A percentile compares a stretch with the other conserved stretches of the same genome.
These are phyloP conservation scores for Tuber magnatum DNA, from an alignment of 495 filamentous ascomycete genomes.

Conservation along the genomic window DNA sequence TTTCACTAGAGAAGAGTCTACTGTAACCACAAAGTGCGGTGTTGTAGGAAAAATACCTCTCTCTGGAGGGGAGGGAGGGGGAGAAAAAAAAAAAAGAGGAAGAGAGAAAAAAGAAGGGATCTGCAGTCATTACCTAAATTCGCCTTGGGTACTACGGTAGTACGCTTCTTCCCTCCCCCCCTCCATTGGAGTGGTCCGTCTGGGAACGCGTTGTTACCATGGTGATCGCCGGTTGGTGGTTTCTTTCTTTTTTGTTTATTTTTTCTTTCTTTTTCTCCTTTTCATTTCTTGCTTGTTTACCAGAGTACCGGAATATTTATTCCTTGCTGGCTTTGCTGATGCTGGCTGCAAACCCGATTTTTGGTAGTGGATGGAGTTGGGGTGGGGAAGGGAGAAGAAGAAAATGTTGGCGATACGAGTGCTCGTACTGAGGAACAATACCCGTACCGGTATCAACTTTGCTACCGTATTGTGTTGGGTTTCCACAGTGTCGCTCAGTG, in stretches of 20 bases:
- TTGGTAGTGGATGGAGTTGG: neutral
- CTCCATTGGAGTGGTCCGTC: neutral
- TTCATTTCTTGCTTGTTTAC: conserved; percentile 3
- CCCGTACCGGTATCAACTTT: neutral
- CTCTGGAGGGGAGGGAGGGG: neutral
- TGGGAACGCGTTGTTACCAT: neutral
- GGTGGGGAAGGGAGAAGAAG: neutral
- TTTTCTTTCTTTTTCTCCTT: conserved; percentile 8
- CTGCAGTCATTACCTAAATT: conserved; percentile 5
- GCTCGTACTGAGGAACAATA: neutral
- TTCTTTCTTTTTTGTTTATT: conserved; percentile 6
- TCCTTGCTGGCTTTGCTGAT: neutral
- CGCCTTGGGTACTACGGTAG: too few species aligned
- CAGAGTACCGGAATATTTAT: neutral
- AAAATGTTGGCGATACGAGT: neutral
- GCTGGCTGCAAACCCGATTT: neutral
- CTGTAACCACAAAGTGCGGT: neutral
- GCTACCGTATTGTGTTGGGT: conserved; percentile 16
- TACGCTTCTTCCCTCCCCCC: neutral
- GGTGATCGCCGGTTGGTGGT: neutral
- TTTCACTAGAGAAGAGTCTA: neutral
- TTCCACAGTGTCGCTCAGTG: neutral
- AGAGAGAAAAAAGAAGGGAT: neutral
- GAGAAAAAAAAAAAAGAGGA: neutral
- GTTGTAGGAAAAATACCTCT: neutral